Conservation (phyloP, 768 basidiomycete genomes). For the Cyclocybe aegerita region DNA sequence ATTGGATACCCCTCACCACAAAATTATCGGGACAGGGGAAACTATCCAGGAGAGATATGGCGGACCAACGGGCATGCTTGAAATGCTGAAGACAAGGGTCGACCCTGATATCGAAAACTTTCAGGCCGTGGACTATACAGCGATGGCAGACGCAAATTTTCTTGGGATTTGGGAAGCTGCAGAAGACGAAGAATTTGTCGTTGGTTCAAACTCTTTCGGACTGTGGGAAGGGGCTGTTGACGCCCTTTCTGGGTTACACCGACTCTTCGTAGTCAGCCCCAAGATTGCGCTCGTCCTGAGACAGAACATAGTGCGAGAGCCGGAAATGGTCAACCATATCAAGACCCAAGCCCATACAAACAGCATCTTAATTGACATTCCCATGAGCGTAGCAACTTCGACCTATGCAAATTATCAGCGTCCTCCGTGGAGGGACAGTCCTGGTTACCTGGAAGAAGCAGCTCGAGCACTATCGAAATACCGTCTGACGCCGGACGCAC, state of each 20-base stretch:
- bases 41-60: slow-evolving; percentile 6
- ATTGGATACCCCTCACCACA: slow-evolving; percentile 23
- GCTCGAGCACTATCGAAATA: neutral
- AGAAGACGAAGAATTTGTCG: slow-evolving; percentile 25
- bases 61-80: neutral
- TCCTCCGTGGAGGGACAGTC: neutral
- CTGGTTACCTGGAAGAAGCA: neutral
- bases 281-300: slow-evolving; percentile 23
- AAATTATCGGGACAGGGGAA: slow-evolving; percentile 7
- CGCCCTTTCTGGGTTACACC: slow-evolving; percentile 13
- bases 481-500: slow-evolving; percentile 3
- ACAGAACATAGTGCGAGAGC: neutral
- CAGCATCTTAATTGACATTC: slow-evolving; percentile 9
- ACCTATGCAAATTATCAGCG: neutral
- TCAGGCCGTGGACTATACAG: slow-evolving; percentile 18
- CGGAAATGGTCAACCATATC: neutral
- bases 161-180: slow-evolving; percentile 26
- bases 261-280: slow-evolving; percentile 29
- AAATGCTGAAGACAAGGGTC: slow-evolving; percentile 4
- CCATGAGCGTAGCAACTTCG: neutral
- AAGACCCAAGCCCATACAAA: neutral
- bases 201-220: slow-evolving; percentile 26
- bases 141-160: slow-evolving; percentile 13
- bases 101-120: slow-evolving; percentile 16
- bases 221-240: slow-evolving; percentile 25